Evolutionary conservation across 2,329 filamentous ascomycete species (phyloP), one percentile per base, ranked within the genome.

Genomic region (Xenosphaeropsis pyriputrescens): DNA sequence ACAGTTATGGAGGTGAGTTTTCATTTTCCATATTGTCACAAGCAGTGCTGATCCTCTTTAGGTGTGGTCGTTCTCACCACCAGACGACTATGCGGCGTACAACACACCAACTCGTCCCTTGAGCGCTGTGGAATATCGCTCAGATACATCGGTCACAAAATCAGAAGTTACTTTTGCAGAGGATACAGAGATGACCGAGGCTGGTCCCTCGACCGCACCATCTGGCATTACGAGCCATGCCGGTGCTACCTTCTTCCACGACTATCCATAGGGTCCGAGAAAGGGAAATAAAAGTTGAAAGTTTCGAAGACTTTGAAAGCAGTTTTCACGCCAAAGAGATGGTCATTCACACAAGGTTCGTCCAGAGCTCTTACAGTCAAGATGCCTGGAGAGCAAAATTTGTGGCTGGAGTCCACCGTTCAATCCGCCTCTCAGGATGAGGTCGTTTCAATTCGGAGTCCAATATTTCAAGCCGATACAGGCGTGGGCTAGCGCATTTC

Each of bases 41-140:
- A 45, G 18, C 32, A 38, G 40, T 30, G 43, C 58, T 61, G 56
- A 61, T 49, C 30, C 8, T 34, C 37, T 32, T 34, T 43, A 93
- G 85, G 85, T 95, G 3, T 95, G 86, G 85, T 89, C 84, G 8
- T 95, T 95, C 56, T 86, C 89, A 4, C 88, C 89, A 12, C 85
- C 85, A 0, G 79, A 85, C 41, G 82, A 85, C 67, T 26, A 26
- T 26, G 22, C 22, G 12, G 8, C 22, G 12, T 26, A 6, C 22
- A 26, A 26, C 22, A 26, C 47, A 22, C 48, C 46, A 1, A 45
- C 7, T 39, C 16, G 54, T 18, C 52, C 54, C 3, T 41, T 52
- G n/a, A 52, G 48, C 35, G 53, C 52, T 5, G 45, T 50, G 11
- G 52, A 54, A 31, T 56, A 54, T 41, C 44, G 48, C 30, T 41